A percentile compares a stretch with the other conserved stretches of the same genome.
Conservation (phyloP, 768 basidiomycete genomes). For the Sporobolomyces pararoseus region DNA sequence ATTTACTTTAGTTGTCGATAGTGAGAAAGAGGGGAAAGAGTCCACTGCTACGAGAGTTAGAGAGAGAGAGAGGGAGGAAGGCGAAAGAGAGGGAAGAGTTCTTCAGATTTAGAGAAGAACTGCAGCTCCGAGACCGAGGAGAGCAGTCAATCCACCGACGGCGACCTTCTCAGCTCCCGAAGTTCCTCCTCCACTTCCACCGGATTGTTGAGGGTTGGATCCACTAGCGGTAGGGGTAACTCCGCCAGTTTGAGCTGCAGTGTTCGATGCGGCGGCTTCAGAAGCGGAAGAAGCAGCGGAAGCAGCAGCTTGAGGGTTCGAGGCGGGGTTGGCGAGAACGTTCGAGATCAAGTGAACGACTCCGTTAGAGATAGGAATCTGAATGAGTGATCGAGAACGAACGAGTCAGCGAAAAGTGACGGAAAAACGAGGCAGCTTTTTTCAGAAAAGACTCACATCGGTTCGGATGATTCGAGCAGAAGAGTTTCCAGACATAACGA, state of each 20-base stretch:
- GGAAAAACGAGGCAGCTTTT: not conserved
- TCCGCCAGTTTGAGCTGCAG: not conserved
- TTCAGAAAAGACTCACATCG: constrained; percentile 38
- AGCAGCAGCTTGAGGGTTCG: constrained; percentile 48
- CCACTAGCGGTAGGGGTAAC: constrained; percentile 6
- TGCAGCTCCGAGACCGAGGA: constrained; percentile 5
- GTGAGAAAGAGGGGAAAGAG: no score
- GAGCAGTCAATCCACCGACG: not conserved
- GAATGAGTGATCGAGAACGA: no score
- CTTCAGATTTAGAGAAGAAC: constrained; percentile 3
- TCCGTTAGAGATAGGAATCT: constrained; percentile 27
- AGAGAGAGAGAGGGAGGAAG: not conserved
- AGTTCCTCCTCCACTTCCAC: constrained; percentile 12
- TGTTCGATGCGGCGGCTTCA: not conserved
- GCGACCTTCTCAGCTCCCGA: constrained; percentile 2
- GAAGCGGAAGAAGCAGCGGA: constrained; percentile 43
- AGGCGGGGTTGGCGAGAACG: constrained; percentile 49
- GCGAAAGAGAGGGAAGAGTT: not conserved
- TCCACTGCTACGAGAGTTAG: no score
- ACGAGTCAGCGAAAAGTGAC: no score
- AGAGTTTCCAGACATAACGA: constrained; percentile 47
- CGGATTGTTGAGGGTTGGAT: not conserved
- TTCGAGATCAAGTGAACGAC: constrained; percentile 47
- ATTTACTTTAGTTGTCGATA: no score
- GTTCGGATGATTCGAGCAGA: constrained; percentile 48